phyloP scores from a whole-genome alignment of 2,329 filamentous ascomycete genomes.

The Colletotrichum spaethianum region DNA sequence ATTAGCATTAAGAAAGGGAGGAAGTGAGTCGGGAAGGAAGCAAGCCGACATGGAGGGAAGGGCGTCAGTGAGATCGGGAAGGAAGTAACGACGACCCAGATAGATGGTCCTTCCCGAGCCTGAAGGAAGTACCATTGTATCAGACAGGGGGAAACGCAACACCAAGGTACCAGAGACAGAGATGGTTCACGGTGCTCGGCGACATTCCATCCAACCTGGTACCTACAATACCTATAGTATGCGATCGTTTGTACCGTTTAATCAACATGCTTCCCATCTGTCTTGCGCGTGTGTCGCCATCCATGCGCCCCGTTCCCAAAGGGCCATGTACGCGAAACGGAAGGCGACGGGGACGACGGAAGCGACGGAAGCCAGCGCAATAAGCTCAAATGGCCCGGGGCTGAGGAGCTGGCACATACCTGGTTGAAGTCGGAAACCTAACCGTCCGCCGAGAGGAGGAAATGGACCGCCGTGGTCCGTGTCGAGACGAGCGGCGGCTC shows the following conservation, averaged over 20 bases:
- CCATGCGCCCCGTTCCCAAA: neutral
- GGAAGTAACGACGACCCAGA: neutral
- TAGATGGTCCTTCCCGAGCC: neutral
- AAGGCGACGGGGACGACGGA: neutral
- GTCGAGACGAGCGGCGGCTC: slow-evolving; percentile 15
- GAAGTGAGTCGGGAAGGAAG: neutral
- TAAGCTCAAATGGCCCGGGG: slow-evolving; percentile 14
- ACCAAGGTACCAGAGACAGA: neutral
- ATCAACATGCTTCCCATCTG: slow-evolving; percentile 18
- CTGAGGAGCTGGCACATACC: slow-evolving; percentile 6
- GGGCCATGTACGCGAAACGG: slow-evolving; percentile 20
- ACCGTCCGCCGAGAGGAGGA: neutral
- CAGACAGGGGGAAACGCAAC: neutral
- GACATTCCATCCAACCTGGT: neutral
- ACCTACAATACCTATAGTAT: no score
- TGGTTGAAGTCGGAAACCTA: neutral
- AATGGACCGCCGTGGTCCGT: slow-evolving; percentile 10
- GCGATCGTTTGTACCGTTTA: no score
- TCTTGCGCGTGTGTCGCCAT: slow-evolving; percentile 2
- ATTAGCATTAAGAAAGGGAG: neutral
- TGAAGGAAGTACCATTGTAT: neutral
- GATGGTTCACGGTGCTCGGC: neutral
- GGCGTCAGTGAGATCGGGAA: neutral
- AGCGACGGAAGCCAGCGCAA: slow-evolving; percentile 19
- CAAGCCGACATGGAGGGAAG: neutral